Conservation (phyloP, 805 yeast species). For the Komagataella mondaviorum region DNA sequence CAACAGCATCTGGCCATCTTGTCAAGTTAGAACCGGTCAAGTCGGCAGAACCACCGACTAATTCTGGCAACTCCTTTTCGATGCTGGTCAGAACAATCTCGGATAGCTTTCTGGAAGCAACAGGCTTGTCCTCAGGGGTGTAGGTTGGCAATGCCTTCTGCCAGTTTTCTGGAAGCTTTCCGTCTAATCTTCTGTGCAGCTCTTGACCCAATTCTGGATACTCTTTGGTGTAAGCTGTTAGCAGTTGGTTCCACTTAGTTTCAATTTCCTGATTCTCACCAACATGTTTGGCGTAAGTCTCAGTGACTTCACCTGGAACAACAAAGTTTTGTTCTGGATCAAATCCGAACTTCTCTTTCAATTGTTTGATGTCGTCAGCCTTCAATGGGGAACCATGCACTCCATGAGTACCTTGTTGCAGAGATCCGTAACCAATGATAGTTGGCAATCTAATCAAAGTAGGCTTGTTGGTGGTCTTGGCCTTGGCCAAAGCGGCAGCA, state of each 20-base stretch:
- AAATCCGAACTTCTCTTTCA: constrained; percentile 78
- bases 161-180: constrained; percentile 79
- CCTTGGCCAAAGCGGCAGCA: constrained; percentile 62
- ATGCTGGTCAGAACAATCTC: constrained; percentile 63
- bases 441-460: constrained; percentile 80
- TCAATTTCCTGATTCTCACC: constrained; percentile 55
- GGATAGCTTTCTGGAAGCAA: constrained; percentile 91
- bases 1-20: constrained; percentile 69
- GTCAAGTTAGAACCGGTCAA: constrained; percentile 95
- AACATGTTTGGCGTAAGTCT: constrained; percentile 44
- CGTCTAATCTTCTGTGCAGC: constrained; percentile 61
- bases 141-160: constrained; percentile 63
- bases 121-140: constrained; percentile 64
- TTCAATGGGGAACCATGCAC: constrained; percentile 97
- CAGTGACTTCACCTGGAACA: constrained; percentile 76
- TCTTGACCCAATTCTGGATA: constrained; percentile 75
- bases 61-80: constrained; percentile 62
- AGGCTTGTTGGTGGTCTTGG: constrained; percentile 80
- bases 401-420: constrained; percentile 70
- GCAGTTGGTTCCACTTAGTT: constrained; percentile 59
- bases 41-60: constrained; percentile 97
- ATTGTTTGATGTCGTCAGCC: constrained; percentile 80
- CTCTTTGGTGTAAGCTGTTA: constrained; percentile 47
- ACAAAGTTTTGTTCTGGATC: constrained; percentile 70
- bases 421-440: constrained; percentile 90